Conservation (phyloP, 1,284 basidiomycete genomes). For the Ceratobasidium papillatum region DNA sequence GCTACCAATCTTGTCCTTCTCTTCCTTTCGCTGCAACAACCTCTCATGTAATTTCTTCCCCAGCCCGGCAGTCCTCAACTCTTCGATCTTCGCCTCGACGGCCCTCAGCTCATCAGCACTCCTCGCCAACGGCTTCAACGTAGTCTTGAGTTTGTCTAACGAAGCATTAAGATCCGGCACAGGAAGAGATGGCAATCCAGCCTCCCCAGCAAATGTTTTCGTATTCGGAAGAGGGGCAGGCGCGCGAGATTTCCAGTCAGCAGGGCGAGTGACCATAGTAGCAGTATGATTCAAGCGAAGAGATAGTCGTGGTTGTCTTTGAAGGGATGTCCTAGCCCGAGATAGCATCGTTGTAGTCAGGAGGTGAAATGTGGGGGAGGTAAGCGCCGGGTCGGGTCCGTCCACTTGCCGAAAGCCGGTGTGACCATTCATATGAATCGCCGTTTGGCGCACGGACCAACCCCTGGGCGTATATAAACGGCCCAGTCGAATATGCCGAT, state of each 20-base stretch:
- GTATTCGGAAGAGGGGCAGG: conserved; percentile 56
- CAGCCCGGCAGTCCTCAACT: conserved; percentile 59
- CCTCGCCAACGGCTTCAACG: conserved; percentile 71
- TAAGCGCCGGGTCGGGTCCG: neutral
- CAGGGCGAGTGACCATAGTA: conserved; percentile 38
- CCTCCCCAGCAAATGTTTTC: conserved; percentile 57
- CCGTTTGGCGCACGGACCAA: conserved; percentile 28
- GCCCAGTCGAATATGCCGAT: neutral
- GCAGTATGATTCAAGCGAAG: neutral
- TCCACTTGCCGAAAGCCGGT: neutral
- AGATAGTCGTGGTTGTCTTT: conserved; percentile 10
- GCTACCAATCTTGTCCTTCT: conserved; percentile 55
- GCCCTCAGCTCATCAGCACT: conserved; percentile 63
- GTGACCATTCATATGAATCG: neutral
- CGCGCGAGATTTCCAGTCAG: conserved; percentile 62
- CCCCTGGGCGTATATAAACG: neutral
- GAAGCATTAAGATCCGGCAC: conserved; percentile 69
- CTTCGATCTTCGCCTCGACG: conserved; percentile 67
- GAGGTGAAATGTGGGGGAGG: conserved; percentile 1
- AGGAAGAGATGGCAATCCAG: conserved; percentile 66
- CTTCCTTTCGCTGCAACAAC: conserved; percentile 58
- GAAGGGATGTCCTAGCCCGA: conserved; percentile 2
- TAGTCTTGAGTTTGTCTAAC: conserved; percentile 65
- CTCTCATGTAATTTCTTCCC: conserved; percentile 67
- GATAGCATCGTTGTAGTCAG: conserved; percentile 25